Conservation (phyloP, 2,329 filamentous ascomycete genomes). For the Didymella pomorum region DNA sequence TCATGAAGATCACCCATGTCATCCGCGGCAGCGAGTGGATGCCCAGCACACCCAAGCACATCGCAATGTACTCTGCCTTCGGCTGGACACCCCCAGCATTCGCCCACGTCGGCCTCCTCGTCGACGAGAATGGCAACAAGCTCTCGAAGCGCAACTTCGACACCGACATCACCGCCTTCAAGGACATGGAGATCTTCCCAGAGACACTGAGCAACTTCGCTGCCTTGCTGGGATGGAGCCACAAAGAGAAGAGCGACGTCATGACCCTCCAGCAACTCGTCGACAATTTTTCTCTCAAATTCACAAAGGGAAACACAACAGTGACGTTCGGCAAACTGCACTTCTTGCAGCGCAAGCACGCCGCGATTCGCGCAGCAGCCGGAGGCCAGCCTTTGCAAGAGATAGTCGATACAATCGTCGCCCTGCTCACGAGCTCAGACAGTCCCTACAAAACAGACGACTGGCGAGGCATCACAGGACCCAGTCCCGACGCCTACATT, state of each 20-base stretch:
- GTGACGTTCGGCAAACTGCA: constrained; percentile 82
- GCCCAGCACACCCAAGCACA: constrained; percentile 84
- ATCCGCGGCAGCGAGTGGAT: constrained; percentile 97
- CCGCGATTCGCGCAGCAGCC: constrained; percentile 56
- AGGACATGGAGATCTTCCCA: constrained; percentile 67
- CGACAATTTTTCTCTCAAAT: constrained; percentile 80
- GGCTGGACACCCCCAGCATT: constrained; percentile 59
- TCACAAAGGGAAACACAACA: constrained; percentile 88
- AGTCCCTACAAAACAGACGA: constrained; percentile 31
- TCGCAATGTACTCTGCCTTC: constrained; percentile 62
- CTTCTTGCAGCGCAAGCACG: constrained; percentile 78
- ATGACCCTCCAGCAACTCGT: constrained; percentile 76
- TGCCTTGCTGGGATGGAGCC: constrained; percentile 84
- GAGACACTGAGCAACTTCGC: constrained; percentile 81
- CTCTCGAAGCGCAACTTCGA: constrained; percentile 82
- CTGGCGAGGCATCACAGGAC: constrained; percentile 32
- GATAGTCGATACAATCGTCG: constrained; percentile 47
- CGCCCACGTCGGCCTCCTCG: constrained; percentile 59
- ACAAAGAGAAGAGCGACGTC: constrained; percentile 71
- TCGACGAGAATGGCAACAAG: constrained; percentile 58
- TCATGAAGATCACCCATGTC: constrained; percentile 96
- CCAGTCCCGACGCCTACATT: constrained; percentile 57
- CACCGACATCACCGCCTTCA: constrained; percentile 66
- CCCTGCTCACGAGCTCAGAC: constrained; percentile 41
- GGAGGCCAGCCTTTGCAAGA: constrained; percentile 54